These are phyloP conservation scores for Cyphellophora attinorum DNA, from an alignment of 2,329 filamentous ascomycete species.

Conservation along the genomic window DNA sequence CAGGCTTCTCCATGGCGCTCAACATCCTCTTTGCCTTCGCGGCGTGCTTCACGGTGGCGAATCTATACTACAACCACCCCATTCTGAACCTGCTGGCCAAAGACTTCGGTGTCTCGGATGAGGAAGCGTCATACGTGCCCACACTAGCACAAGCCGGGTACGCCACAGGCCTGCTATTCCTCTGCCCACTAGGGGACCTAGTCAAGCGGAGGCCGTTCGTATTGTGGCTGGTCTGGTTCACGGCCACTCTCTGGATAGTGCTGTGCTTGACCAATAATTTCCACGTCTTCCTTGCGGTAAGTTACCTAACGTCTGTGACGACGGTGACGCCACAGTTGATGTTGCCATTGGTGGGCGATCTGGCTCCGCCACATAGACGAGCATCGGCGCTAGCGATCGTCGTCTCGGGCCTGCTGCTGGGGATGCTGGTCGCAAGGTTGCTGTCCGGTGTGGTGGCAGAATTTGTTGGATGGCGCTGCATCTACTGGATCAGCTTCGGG, in stretches of 20 bases:
- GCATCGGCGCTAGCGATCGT: constrained; percentile 65
- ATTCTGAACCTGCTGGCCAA: constrained; percentile 65
- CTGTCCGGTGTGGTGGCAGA: constrained; percentile 67
- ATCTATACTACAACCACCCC: constrained; percentile 60
- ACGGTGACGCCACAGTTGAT: constrained; percentile 74
- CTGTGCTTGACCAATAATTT: constrained; percentile 61
- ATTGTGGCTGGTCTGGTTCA: constrained; percentile 55
- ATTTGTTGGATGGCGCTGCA: constrained; percentile 63
- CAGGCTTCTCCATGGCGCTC: constrained; percentile 19
- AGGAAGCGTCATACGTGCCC: constrained; percentile 57
- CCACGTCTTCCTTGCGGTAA: constrained; percentile 56
- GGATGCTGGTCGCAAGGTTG: constrained; percentile 65
- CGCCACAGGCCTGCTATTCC: constrained; percentile 60
- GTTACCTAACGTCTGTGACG: constrained; percentile 62
- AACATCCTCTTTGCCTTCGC: constrained; percentile 25
- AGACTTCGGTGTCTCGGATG: constrained; percentile 62
- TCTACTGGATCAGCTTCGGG: constrained; percentile 70
- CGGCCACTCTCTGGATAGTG: constrained; percentile 58
- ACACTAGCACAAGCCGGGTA: constrained; percentile 75
- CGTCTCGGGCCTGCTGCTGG: constrained; percentile 64
- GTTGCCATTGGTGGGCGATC: constrained; percentile 71
- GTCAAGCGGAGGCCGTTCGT: constrained; percentile 58
- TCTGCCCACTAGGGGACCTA: constrained; percentile 66
- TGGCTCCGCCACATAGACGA: constrained; percentile 59
- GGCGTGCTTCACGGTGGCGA: constrained; percentile 62